Evolutionary conservation across 202 grass and related monocot genomes (phyloP), one percentile per base, ranked within the genome.

Genomic region (Setaria viridis): DNA sequence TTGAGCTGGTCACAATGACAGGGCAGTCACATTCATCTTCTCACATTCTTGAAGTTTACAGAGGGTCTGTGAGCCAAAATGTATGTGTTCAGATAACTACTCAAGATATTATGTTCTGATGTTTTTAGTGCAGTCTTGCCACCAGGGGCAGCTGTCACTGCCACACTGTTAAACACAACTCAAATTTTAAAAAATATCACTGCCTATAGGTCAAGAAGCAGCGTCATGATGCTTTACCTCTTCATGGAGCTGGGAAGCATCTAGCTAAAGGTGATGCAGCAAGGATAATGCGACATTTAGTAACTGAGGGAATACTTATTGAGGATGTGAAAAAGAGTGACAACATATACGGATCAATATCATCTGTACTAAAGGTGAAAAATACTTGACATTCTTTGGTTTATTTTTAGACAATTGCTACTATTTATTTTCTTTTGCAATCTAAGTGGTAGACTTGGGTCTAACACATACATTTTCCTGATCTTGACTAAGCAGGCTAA

Each of bases 41-140:
- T 88, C 87, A 99, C 82, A 85, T 96, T 88, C 91, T 99, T 86
- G 97, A 99, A 88, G 97, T 99, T 80, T 96, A 88, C 81, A 94
- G 87, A 72, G 97, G 97, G 49, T 96, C 97, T 15, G 2, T 90
- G 20, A 99, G 70, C 80, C 97, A 99, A 90, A 99, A 90, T 25
- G 97, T 99, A 94, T 81, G 80, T 59, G 70, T 63, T 62, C 35
- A 48, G 67, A 34, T 88, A 79, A 81, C 39, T 66, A 37, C 20
- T 70, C 0, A 45, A 81, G 25, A n/a, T 55, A 15, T 57, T 74
- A 15, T 67, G 30, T 63, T 84, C 4, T 69, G n/a, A 76, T 80
- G 54, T 65, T 72, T 79, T 34, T 48, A 37, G 45, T 87, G 19
- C 1, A 67, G 25, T 20, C 33, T 87, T 67, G 58, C 42, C 39